These are phyloP conservation scores for Dioscorea dumetorum DNA, from an alignment of 106 monocot species.

Conservation along the genomic window DNA sequence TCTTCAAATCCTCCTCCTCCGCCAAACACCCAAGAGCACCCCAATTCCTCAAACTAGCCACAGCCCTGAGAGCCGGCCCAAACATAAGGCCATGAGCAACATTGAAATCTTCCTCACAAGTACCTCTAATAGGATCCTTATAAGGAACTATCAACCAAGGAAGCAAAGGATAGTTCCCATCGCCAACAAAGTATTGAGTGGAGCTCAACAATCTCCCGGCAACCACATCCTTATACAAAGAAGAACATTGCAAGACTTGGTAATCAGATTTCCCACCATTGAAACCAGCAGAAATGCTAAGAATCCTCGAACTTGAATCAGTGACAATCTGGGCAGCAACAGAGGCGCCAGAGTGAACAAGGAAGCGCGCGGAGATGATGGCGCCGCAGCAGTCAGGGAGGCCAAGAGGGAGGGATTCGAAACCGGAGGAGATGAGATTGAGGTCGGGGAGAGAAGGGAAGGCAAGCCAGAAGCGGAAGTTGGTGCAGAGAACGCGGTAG, in stretches of 20 bases:
- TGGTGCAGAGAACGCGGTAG: slow-evolving; percentile 79
- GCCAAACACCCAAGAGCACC: slow-evolving; percentile 25
- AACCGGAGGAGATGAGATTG: slow-evolving; percentile 10
- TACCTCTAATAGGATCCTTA: slow-evolving; percentile 7
- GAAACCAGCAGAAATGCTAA: slow-evolving; percentile 38
- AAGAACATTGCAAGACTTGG: slow-evolving; percentile 24
- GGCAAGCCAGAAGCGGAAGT: slow-evolving; percentile 79
- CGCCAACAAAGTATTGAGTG: slow-evolving; percentile 42
- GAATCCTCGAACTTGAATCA: slow-evolving; percentile 35
- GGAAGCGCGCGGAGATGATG: slow-evolving; percentile 34
- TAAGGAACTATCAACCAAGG: slow-evolving; percentile 82
- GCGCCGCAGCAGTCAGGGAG: slow-evolving; percentile 64
- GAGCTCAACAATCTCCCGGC: slow-evolving; percentile 26
- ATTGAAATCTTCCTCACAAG: slow-evolving; percentile 55
- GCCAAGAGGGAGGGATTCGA: slow-evolving; percentile 10
- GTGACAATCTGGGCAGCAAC: slow-evolving; percentile 45
- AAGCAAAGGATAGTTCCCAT: slow-evolving; percentile 31
- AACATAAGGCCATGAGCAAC: slow-evolving; percentile 25
- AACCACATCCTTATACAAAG: slow-evolving; percentile 29
- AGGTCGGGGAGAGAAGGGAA: slow-evolving; percentile 34
- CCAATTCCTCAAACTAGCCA: slow-evolving; percentile 61
- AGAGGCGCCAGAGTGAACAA: background rate
- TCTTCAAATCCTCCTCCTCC: slow-evolving; percentile 48
- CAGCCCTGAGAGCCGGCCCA: slow-evolving; percentile 26
- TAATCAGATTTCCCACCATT: slow-evolving; percentile 17